Base-by-base conservation (phyloP, 1,284 basidiomycete genomes). In the Malassezia globosa region DNA sequence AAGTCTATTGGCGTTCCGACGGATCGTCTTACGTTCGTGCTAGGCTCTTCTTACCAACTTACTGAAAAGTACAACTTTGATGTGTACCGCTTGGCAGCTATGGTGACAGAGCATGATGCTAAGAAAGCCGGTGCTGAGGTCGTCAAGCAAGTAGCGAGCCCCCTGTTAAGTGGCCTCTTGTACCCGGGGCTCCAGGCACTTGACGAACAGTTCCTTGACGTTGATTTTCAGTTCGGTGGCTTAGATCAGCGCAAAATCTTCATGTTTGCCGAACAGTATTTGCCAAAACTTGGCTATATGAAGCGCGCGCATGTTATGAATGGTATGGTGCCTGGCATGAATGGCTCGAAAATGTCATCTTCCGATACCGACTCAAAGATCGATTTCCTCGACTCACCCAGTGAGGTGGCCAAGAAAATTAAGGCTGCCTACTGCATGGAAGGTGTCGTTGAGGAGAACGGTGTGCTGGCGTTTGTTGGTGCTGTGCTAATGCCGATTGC, bases 121-220 rank as follows among this genome's bases (percentile, higher is more conserved):
- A 92, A 92, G 72, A 94, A 94, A 72, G 94, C 94, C 0, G 94
- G 94, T n/a, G 90, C 92, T 0, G 94, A 97, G 70, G 94, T 97
- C 42, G 94, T 97, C 62, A 97, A 97, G 75, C 90, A 95, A 73
- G 88, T 94, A 4, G 84, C 88, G 54, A 88, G 82, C 61, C 87
- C 94, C 0, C 75, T 95, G 40, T 77, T 97, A 46, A 87, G 84
- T 60, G 89, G 88, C 3, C 74, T 99, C 54, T 79, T 99, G 55
- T 99, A 99, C 78, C 92, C 92, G 0, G 87, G 90, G 27, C 74
- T 99, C 29, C 94, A 99, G 69, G 89, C 92, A 11, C 79, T 99
- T 21, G 94, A 99, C 64, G 94, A 99, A 74, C 82, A 97, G 75
- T 95, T 96, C 77, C 80, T 99, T 21, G 85, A 79, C 16, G 85